Base-by-base conservation (phyloP, 768 basidiomycete genomes). In the Russula sp. region DNA sequence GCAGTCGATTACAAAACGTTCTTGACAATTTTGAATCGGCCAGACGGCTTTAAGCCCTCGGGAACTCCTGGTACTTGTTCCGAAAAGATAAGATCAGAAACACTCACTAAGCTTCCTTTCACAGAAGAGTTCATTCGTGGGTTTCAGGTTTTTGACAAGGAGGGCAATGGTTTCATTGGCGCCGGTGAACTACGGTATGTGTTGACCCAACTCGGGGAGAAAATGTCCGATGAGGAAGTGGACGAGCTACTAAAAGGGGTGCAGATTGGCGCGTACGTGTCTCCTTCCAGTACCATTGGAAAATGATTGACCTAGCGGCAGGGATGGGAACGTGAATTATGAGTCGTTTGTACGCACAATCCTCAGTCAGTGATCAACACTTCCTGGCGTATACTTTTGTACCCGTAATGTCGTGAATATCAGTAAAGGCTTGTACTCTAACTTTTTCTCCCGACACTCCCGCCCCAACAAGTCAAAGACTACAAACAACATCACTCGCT, bases 101-200 rank as follows among this genome's bases (percentile, higher is more conserved):
- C 3, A 3, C 42, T 57, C 45, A 44, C 55, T 52, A 35, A 22
- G 20, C 16, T 49, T 11, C 40, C 37, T 27, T 55, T 52, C 32
- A 18, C 73, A 96, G 96, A 98, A 81, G 97, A 99, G 72, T 99
- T 99, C 78, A 93, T 98, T 71, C 93, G 97, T 54, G 97, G 95
- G 9, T 99, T 99, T 83, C 95, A 98, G 70, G 96, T 98, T 11
- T 98, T 99, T 69, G 96, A 98, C 77, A 95, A 94, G 77, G 91
- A 93, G 69, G 91, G 91, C 35, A 93, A 93, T 70, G 93, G 93
- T 1, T 90, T 86, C 77, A 93, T 92, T 68, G 93, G 93, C 53
- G 91, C 89, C 18, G 93, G 93, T 53, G 93, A 97, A 75, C 79
- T 96, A 66, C 84, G 91, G 65, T 86, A 89, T 74, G 80, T 67